Base-by-base conservation (phyloP, 2,329 filamentous ascomycete species). In the Sphaerulina vaccinii region DNA sequence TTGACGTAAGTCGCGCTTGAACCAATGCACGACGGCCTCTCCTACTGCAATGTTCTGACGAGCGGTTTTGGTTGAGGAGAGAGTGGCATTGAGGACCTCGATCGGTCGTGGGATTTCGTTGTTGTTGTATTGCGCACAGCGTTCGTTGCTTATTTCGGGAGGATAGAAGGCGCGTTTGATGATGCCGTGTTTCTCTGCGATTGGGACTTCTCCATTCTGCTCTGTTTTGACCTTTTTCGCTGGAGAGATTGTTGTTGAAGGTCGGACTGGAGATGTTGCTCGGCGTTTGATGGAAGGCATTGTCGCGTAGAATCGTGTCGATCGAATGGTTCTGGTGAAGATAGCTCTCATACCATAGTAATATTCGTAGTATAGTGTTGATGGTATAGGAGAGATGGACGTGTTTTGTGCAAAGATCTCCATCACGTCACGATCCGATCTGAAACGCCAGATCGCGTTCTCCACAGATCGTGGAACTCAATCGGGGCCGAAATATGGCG, bases 11-110 rank as follows among this genome's bases (percentile, higher is more conserved):
- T 96, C 91, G 64, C 81, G 83, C 71, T 93, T 95, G 75, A 92
- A 96, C 90, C 90, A 96, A 70, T 95, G 88, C 0, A 95, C 81
- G 0, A 95, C 85, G 0, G 84, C 82, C 21, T 81, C 73, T 23
- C 80, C 80, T 0, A 78, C 72, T 1, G 71, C 56, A 10, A 87
- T 77, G 1, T 72, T 69, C 22, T 76, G 73, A 7, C 87, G 78
- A 29, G 71, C 67, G 0, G 70, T 62, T 2, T 75, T 70, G 0
- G 89, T 93, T 1, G 84, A 79, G 19, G 76, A 67, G 4, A 90
- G 75, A 0, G 84, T 83, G 1, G 73, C 68, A 5, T 82, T 68
- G 2, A 96, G 76, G 0, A 80, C 69, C 61, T 90, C 83, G 16
- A 95, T 86, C 0, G 90, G 91, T 0, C 87, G 82, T 3, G 84